Evolutionary conservation across 1,284 basidiomycete species (phyloP).

Genomic region (Boletus mariae): DNA sequence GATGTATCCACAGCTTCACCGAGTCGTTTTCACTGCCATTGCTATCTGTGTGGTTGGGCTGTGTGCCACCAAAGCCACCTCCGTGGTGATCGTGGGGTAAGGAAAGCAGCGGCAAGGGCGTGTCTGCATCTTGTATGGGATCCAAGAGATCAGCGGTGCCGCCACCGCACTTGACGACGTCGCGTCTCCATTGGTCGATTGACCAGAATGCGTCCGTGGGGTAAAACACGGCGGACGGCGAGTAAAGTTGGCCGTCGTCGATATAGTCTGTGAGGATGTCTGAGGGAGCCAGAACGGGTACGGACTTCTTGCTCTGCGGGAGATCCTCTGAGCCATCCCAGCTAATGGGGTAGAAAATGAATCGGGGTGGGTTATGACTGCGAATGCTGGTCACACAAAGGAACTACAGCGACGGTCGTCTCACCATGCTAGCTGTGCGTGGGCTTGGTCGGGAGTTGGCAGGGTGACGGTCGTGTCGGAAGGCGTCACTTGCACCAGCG

Average conservation of each 20-base stretch:
- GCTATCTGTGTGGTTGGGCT: background rate
- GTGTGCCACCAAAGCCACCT: background rate
- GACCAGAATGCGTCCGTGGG: constrained; percentile 17
- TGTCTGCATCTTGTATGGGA: constrained; percentile 15
- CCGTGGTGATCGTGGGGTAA: constrained; percentile 6
- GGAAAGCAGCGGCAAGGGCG: constrained; percentile 12
- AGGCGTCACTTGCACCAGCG: constrained; percentile 11
- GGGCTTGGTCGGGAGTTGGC: constrained; percentile 14
- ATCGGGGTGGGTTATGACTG: constrained; percentile 19
- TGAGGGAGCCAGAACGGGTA: background rate
- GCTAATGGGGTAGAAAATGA: constrained; percentile 27
- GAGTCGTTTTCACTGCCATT: constrained; percentile 7
- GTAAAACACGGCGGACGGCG: constrained; percentile 7
- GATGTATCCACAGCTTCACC: constrained; percentile 16
- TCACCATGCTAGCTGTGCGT: constrained; percentile 13
- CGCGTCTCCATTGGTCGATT: constrained; percentile 24
- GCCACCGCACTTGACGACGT: constrained; percentile 9
- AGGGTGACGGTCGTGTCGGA: constrained; percentile 21
- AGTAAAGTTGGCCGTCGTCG: constrained; percentile 1
- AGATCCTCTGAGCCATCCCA: constrained; percentile 22
- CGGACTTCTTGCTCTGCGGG: background rate
- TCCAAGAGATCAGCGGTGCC: constrained; percentile 14
- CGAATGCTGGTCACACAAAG: background rate
- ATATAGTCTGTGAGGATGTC: constrained; percentile 1
- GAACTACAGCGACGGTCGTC: background rate